phyloP scores from a whole-genome alignment of 306 rosid species.

The Quercus parvula region DNA sequence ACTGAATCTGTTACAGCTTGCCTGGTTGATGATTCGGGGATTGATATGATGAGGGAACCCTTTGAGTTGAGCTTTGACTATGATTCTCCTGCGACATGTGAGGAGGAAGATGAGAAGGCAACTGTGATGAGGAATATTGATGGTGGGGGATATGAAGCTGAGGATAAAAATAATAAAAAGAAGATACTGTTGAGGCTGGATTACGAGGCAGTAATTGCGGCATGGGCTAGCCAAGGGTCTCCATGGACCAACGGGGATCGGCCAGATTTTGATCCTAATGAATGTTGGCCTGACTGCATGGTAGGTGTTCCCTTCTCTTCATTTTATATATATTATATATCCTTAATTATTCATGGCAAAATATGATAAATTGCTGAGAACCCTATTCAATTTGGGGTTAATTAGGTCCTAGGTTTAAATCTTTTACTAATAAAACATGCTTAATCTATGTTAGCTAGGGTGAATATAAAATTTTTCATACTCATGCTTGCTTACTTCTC shows the following conservation, averaged over 20 bases:
- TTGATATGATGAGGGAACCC: slow-evolving; percentile 54
- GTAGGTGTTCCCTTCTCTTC: slow-evolving; percentile 28
- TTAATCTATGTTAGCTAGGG: neutral
- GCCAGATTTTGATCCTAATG: slow-evolving; percentile 53
- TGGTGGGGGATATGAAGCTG: slow-evolving; percentile 4
- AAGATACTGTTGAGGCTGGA: slow-evolving; percentile 61
- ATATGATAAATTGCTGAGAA: no score
- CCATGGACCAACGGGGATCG: slow-evolving; percentile 72
- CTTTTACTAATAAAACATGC: neutral
- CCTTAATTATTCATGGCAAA: no score
- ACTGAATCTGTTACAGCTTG: neutral
- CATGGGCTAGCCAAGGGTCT: slow-evolving; percentile 69
- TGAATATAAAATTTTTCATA: neutral
- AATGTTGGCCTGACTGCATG: slow-evolving; percentile 53
- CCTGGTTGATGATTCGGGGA: slow-evolving; percentile 25
- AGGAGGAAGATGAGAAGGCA: slow-evolving; percentile 35
- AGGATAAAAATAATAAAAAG: slow-evolving; percentile 27
- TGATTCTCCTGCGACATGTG: slow-evolving; percentile 34
- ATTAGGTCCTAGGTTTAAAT: neutral
- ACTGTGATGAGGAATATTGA: slow-evolving; percentile 1
- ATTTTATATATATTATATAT: no score
- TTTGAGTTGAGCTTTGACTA: slow-evolving; percentile 60
- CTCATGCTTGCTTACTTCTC: neutral
- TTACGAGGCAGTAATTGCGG: slow-evolving; percentile 68
- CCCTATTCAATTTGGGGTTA: no score